Evolutionary conservation across 169 alveolate genomes (phyloP), one percentile per base, ranked within the genome.

Genomic region (Plasmodium vinckei): DNA sequence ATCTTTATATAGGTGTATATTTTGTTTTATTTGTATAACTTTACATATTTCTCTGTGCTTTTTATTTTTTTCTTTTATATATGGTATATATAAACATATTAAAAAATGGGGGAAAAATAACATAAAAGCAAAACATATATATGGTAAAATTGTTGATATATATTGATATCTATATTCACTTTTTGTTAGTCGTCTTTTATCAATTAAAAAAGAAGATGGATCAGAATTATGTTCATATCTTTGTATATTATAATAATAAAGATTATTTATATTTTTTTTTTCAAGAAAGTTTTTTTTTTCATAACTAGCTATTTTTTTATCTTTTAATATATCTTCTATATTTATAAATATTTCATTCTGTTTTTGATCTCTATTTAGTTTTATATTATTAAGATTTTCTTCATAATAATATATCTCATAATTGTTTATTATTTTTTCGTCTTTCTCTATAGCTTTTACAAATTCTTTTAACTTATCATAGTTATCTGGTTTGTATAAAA

Each of bases 151-250:
- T 12, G 77, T 64, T 17, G 88, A 77, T 7, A 77, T 57, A 77
- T 63, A 77, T 56, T 77, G 88, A 56, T 77, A 77, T 5, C 44
- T 77, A 44, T 77, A 77, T 51, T 77, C 88, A 57, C 46, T 69
- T 69, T 77, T 49, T 42, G 77, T 77, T 77, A 77, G 49, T 44
- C 88, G 63, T 77, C 49, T 77, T 63, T 19, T 77, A 33, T 77
- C 88, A 44, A 77, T 63, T 25, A 77, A 67, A 23, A 77, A 77
- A 13, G 88, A 77, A 19, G 88, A 77, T 13, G 88, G 88, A n/a
- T 77, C 88, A 12, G 21, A 33, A 42, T 77, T 77, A 5, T 67
- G 53, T 44, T 77, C 63, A 69, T 77, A 77, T 56, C 88, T 77
- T 64, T 77, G 88, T 53, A 77, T 77, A 19, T 77, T 77, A 17